phyloP scores from a whole-genome alignment of 495 filamentous ascomycete species.

The Podospora bellae-mahoneyi region DNA sequence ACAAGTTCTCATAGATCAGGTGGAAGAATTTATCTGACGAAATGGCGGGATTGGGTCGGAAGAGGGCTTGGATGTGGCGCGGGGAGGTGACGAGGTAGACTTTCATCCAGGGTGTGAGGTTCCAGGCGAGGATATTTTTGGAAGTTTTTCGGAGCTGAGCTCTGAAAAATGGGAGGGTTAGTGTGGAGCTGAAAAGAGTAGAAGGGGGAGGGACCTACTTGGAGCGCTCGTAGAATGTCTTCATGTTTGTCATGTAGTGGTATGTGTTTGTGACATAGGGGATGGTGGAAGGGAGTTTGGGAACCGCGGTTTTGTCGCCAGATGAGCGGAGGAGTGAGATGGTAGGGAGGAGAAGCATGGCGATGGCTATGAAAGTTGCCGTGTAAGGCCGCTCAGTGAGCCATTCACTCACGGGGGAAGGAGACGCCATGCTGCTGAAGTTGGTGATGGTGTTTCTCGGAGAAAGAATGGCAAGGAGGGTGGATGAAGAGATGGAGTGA shows the following conservation, averaged over 20 bases:
- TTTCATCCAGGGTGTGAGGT: conserved; percentile 18
- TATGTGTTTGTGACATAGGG: conserved; percentile 1
- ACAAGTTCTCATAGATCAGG: conserved; percentile 16
- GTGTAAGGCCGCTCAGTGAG: not conserved
- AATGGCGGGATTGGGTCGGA: conserved; percentile 17
- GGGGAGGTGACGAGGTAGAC: conserved; percentile 26
- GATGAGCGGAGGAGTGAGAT: not conserved
- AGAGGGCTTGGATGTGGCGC: conserved; percentile 24
- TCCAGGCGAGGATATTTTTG: conserved; percentile 22
- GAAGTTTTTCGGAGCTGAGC: not conserved
- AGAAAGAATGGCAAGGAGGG: not conserved
- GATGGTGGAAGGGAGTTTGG: not conserved
- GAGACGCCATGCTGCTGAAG: not conserved
- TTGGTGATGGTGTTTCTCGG: too few relatives aligned
- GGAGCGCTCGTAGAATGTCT: not conserved
- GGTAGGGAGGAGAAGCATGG: not conserved
- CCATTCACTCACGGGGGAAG: not conserved
- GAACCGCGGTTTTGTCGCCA: not conserved
- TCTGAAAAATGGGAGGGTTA: not conserved
- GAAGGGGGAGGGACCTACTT: too few relatives aligned
- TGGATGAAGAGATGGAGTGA: not conserved
- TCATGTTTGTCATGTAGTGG: not conserved
- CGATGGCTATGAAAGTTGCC: not conserved
- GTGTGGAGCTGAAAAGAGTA: too few relatives aligned
- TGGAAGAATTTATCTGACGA: conserved; percentile 27